Evolutionary conservation across 768 basidiomycete genomes (phyloP), one percentile per base, ranked within the genome.

Genomic region (Pleurotus pulmonarius): DNA sequence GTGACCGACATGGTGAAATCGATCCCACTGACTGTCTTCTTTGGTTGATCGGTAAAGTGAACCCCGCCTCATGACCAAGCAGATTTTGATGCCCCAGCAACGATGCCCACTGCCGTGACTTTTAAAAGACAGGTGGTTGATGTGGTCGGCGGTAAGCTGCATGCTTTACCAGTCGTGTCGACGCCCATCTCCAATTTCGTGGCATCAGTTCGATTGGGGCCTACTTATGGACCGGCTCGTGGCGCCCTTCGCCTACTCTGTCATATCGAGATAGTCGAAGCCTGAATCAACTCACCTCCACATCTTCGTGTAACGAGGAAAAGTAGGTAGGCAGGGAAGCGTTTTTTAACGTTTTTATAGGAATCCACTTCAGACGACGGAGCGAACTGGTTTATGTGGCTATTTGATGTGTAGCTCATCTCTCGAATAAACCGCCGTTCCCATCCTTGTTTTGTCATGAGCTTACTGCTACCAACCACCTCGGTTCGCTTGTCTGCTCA

Each of bases 341-440:
- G n/a, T n/a, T n/a, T n/a, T n/a, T n/a, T n/a, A 34, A 1, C 29
- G 2, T 34, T 34, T 8, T 34, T 34, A 34, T 34, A 34, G 9
- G 29, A 34, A 34, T 11, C 9, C 29, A 8, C 29, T 8, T 34
- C 29, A 40, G 13, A 18, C 11, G 11, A 15, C 51, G 12, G 13
- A 12, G 39, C 51, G 25, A 41, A 53, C 51, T 41, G 51, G 51
- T 53, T 53, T 53, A 41, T 22, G 26, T 41, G 51, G 6, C 51
- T 39, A 53, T 39, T 38, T 13, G 12, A 53, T 43, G 34, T 53
- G 26, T 18, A 41, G 51, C 24, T 40, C 39, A 20, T 20, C 8
- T 53, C 24, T 26, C 24, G 41, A 41, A 53, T 39, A 41, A 6
- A 53, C 9, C 3, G 8, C 11, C 12, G n/a, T 15, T 20, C 39